Conservation (phyloP, 2,329 filamentous ascomycete genomes). For the Hymenotorrendiella dingleyae region DNA sequence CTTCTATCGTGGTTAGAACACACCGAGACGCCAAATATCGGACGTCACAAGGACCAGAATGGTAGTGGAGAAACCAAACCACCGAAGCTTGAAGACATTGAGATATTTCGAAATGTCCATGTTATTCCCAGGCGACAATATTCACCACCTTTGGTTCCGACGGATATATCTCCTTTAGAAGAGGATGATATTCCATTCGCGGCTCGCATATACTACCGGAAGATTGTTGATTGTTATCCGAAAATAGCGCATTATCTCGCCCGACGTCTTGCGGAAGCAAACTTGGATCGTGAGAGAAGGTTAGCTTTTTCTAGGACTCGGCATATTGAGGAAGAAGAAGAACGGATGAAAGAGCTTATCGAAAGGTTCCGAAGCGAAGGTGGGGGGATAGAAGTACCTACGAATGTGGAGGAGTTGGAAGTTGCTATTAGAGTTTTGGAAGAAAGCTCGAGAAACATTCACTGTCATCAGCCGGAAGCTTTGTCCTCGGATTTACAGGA, state of each 20-base stretch:
- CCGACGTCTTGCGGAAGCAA: neutral
- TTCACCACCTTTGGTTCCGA: neutral
- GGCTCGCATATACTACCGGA: neutral
- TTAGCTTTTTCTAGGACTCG: too few relatives aligned
- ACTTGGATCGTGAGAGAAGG: neutral
- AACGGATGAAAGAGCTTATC: too few relatives aligned
- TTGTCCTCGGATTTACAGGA: too few relatives aligned
- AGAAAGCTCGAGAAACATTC: too few relatives aligned
- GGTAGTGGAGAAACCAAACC: neutral
- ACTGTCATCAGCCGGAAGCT: too few relatives aligned
- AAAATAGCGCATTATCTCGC: neutral
- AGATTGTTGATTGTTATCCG: neutral
- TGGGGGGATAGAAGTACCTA: too few relatives aligned
- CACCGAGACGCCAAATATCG: too few relatives aligned
- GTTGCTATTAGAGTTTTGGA: too few relatives aligned
- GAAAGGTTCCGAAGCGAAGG: too few relatives aligned
- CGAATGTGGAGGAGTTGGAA: too few relatives aligned
- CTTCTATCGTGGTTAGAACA: neutral
- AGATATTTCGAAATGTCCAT: neutral
- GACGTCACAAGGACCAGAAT: neutral
- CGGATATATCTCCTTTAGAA: neutral
- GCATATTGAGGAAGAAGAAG: too few relatives aligned
- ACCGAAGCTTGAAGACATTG: neutral
- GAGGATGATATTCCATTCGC: neutral
- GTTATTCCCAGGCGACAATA: neutral